A percentile compares a stretch with the other conserved stretches of the same genome.
Evolutionary conservation across 768 basidiomycete species (phyloP).

Genomic region (Hygrophorus russula): DNA sequence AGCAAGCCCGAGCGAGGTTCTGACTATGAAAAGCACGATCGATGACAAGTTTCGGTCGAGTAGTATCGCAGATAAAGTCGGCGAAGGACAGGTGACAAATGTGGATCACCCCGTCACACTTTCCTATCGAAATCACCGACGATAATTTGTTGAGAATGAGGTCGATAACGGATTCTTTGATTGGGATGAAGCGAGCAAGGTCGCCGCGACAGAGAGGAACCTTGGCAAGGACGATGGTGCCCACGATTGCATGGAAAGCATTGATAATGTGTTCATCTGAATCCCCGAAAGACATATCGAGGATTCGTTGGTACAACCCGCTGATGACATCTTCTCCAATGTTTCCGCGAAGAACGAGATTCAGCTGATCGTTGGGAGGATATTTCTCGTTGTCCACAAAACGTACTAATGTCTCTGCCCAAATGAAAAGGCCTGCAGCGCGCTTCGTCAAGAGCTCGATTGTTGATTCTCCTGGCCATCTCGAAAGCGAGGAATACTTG

Average conservation of each 20-base stretch:
- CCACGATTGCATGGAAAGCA: not conserved
- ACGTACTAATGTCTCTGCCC: not conserved
- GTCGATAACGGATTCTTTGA: not conserved
- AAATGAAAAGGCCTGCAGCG: conserved; percentile 7
- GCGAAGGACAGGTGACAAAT: not conserved
- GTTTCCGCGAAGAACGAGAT: not conserved
- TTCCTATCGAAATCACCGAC: not conserved
- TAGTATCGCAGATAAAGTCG: not conserved
- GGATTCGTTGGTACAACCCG: not conserved
- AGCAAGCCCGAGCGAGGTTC: not conserved
- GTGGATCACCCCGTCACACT: not conserved
- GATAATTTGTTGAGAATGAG: not conserved
- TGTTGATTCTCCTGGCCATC: not conserved
- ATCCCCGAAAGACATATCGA: not conserved
- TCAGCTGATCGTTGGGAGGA: not conserved
- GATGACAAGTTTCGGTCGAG: not conserved
- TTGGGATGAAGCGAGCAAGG: not conserved
- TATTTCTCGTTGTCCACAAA: conserved; percentile 4
- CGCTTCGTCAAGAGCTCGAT: conserved; percentile 8
- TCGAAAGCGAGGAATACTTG: not conserved
- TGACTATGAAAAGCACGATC: not conserved
- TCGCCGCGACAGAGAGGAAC: not conserved
- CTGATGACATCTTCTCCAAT: not conserved
- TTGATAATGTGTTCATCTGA: not conserved
- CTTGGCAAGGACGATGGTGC: not conserved